Evolutionary conservation across 805 yeast species (phyloP).

Genomic region (Scheffersomyces coipomensis): DNA sequence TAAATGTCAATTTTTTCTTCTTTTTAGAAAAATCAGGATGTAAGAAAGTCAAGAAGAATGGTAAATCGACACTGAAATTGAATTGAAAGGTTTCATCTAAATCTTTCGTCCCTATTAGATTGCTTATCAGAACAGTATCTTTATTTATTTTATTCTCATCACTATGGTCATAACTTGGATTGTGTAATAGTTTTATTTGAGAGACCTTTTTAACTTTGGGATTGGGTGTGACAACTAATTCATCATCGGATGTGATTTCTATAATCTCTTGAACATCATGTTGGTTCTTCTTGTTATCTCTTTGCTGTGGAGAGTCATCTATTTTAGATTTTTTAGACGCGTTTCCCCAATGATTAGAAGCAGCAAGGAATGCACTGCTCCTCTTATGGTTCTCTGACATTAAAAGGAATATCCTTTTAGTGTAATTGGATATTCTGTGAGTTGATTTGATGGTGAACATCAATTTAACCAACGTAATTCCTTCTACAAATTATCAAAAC

Average conservation of each 20-base stretch:
- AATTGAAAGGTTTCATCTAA: constrained; percentile 43
- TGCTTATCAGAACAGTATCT: constrained; percentile 24
- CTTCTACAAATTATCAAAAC: too few species aligned
- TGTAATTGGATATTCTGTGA: too few species aligned
- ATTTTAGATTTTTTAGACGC: constrained; percentile 5
- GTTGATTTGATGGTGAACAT: too few species aligned
- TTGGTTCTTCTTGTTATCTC: not conserved
- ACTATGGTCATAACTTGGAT: constrained; percentile 20
- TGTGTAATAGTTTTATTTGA: constrained; percentile 22
- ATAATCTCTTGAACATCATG: constrained; percentile 1
- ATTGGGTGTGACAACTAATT: not conserved
- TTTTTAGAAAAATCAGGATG: constrained; percentile 20
- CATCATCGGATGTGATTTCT: constrained; percentile 11
- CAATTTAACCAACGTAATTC: too few species aligned
- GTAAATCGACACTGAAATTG: constrained; percentile 47
- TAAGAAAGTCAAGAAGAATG: constrained; percentile 31
- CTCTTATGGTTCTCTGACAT: constrained; percentile 6
- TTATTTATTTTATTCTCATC: constrained; percentile 14
- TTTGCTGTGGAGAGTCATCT: too few species aligned
- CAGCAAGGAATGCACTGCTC: constrained; percentile 19
- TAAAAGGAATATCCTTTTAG: too few species aligned
- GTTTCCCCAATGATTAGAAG: constrained; percentile 23
- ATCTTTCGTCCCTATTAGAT: constrained; percentile 29
- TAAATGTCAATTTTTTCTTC: constrained; percentile 22
- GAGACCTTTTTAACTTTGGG: constrained; percentile 8